Evolutionary conservation across 2,329 filamentous ascomycete genomes (phyloP), one percentile per base, ranked within the genome.

Genomic region (Paracoccidioides lutzii): DNA sequence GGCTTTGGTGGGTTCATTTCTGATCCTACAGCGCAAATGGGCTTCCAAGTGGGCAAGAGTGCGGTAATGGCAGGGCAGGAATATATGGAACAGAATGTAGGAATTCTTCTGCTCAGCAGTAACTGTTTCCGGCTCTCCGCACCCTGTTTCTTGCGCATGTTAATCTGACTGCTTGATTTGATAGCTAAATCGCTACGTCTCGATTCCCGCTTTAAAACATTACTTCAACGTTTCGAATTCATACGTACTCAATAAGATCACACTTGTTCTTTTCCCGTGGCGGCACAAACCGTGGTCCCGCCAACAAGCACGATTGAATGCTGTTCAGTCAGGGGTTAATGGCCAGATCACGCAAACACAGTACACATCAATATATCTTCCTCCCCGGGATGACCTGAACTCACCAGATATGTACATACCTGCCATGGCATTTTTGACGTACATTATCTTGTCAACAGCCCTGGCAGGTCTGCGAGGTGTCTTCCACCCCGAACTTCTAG

Each of bases 391-490:
- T 71, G 93, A 98, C 68, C 78, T 97, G 71, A 98, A 98, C 74
- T 94, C 89, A 61, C 93, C 94, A 14, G 93, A 98, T 73, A 97
- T 98, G 90, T 98, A 98, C 75, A 98, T 98, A 65, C 90, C 90
- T 57, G 86, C 94, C 66, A 98, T 98, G 93, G 91, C 93, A 1
- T 78, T 98, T 54, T 90, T 97, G 49, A 98, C 93, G 30, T 98
- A 98, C 72, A 95, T 98, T 61, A 84, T 98, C 38, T 81, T 98
- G 9, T 94, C 88, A 4, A 93, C 91, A 0, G 79, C 97, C 44
- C 79, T 98, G 55, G 91, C 91, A 7, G 93, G 93, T 45, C 79
- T 98, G 46, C 81, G 88, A 53, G 91, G 93, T 33, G 83, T 89
- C 61, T 98, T 98, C 75, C 86, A 95, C 67, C 94, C 94, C 0